These are phyloP conservation scores for Phialophora verrucosa DNA, from an alignment of 2,329 filamentous ascomycete genomes.

Conservation along the genomic window DNA sequence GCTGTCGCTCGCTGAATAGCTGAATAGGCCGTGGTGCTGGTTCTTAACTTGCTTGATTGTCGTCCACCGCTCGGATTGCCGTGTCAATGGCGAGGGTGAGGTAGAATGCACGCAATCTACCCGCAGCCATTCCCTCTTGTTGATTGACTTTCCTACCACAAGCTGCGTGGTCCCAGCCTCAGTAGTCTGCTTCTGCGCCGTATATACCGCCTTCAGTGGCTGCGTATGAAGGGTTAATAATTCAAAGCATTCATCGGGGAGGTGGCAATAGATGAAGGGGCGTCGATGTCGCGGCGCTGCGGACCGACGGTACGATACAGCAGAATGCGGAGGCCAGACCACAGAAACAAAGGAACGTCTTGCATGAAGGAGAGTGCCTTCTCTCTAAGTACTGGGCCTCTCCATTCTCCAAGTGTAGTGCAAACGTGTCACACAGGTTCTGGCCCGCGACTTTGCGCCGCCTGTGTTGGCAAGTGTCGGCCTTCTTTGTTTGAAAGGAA, in stretches of 20 bases:
- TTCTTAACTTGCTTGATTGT: constrained; percentile 33
- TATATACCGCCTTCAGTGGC: background rate
- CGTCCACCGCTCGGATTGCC: constrained; percentile 38
- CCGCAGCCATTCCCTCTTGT: constrained; percentile 28
- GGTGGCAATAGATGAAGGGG: background rate
- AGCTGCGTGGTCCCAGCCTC: background rate
- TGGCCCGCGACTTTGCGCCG: constrained; percentile 16
- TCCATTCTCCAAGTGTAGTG: background rate
- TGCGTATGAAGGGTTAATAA: background rate
- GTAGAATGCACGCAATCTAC: constrained; percentile 20
- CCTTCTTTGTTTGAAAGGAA: constrained; percentile 29
- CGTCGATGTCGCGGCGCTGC: background rate
- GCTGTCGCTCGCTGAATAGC: background rate
- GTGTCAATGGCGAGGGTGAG: constrained; percentile 36
- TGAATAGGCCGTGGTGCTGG: background rate
- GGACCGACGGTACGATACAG: constrained; percentile 9
- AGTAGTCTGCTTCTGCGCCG: background rate
- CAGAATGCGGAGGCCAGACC: constrained; percentile 9
- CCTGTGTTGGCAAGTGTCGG: constrained; percentile 11
- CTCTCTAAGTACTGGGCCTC: background rate
- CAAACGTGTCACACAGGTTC: constrained; percentile 29
- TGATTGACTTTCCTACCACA: background rate
- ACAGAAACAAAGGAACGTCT: background rate
- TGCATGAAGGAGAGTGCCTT: background rate
- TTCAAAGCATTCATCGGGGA: background rate